A percentile compares a stretch with the other conserved stretches of the same genome.
phyloP scores from a whole-genome alignment of 371 early-diverging fungal genomes.

The Apophysomyces elegans region DNA sequence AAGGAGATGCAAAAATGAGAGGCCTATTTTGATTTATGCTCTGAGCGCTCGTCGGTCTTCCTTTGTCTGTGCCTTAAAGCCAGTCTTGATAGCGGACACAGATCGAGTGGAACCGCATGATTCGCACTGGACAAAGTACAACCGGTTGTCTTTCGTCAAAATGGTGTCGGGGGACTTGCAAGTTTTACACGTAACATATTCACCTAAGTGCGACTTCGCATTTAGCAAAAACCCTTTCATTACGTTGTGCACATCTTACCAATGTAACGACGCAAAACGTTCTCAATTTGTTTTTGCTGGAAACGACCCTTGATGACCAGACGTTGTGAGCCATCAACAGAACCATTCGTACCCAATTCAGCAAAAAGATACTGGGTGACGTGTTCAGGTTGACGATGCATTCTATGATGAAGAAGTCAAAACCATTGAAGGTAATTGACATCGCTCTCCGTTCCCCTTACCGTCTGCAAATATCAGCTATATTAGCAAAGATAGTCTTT shows the following conservation, averaged over 20 bases:
- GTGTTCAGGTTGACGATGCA: slow-evolving; percentile 95
- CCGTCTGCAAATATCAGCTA: slow-evolving; percentile 88
- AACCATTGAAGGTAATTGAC: background rate
- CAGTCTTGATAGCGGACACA: slow-evolving; percentile 96
- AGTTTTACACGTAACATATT: slow-evolving; percentile 98
- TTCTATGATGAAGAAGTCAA: slow-evolving; percentile 35
- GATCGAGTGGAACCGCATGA: slow-evolving; percentile 95
- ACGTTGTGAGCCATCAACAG: slow-evolving; percentile 91
- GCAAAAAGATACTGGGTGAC: slow-evolving; percentile 96
- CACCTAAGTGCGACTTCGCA: slow-evolving; percentile 52
- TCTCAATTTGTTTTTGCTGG: slow-evolving; percentile 98
- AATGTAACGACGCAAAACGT: slow-evolving; percentile 96
- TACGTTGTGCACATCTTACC: slow-evolving; percentile 32
- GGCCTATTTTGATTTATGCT: slow-evolving; percentile 19
- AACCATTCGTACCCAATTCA: slow-evolving; percentile 97
- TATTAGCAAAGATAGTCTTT: slow-evolving; percentile 94
- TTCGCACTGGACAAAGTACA: slow-evolving; percentile 97
- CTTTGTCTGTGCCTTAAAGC: slow-evolving; percentile 89
- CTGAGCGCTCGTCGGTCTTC: slow-evolving; percentile 57
- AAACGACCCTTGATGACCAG: slow-evolving; percentile 97
- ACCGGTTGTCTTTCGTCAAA: slow-evolving; percentile 94
- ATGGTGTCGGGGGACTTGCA: slow-evolving; percentile 97
- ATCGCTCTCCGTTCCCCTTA: slow-evolving; percentile 16
- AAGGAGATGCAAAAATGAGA: no score
- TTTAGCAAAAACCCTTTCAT: background rate